Base-by-base conservation (phyloP, 2,329 filamentous ascomycete species). In the Sporothrix schenckii region DNA sequence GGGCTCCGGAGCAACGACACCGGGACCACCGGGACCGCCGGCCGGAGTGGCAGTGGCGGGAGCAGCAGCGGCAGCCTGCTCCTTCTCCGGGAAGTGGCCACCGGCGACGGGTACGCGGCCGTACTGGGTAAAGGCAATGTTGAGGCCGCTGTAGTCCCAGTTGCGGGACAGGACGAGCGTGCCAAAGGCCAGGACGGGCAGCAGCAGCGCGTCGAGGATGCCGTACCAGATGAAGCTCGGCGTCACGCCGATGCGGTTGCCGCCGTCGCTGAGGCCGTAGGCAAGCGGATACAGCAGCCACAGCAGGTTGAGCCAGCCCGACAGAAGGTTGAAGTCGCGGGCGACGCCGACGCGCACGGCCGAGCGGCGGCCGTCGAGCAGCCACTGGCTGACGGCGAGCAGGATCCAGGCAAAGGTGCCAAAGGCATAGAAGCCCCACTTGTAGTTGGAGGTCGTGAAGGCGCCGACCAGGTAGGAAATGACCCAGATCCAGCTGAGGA, bases 341-440 rank as follows among this genome's bases (percentile, higher is more conserved):
- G 75, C 73, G 71, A 83, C 77, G 16, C 81, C 82, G 65, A 85
- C 75, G 58, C 81, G 81, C 52, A 73, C 74, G 14, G 84, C 83
- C 0, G 79, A 76, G 50, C 77, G 75, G 9, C 76, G 76, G 71
- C 82, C 80, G 65, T 79, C 76, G 66, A 77, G 73, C 41, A 86
- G 73, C 2, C 82, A 84, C 3, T 82, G 85, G 72, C 80, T 81
- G 76, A 79, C 77, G 39, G 81, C 81, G n/a, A 87, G 79, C 66
- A 84, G 77, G 7, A 83, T 50, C 71, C 79, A 85, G 52, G 84
- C 82, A 19, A 82, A 72, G 16, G 82, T 83, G 73, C 85, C 85
- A 70, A 86, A 85, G 72, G 78, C 81, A 75, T 79, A 87, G 80
- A 86, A 88, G 6, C 86, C 86, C 85, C 85, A 87, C 77, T 86